Percentiles rank a stretch among this genome's conserved stretches.
phyloP scores from a whole-genome alignment of 345 rosid genomes.

The Litchi chinensis region DNA sequence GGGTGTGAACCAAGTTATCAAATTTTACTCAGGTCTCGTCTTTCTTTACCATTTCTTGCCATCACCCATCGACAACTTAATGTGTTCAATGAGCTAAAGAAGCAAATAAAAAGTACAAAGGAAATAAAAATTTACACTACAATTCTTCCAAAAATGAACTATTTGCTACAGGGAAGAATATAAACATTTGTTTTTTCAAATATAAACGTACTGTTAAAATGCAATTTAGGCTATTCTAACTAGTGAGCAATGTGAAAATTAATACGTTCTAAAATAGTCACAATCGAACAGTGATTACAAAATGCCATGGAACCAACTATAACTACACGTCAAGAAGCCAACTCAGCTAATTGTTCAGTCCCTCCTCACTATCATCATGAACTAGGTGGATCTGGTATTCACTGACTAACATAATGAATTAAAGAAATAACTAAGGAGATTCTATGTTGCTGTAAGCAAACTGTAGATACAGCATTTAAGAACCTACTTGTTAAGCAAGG shows the following conservation, averaged over 20 bases:
- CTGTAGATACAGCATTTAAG: no score
- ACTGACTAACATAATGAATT: no score
- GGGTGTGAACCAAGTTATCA: background rate
- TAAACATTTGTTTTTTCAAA: background rate
- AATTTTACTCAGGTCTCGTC: background rate
- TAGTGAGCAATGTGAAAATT: background rate
- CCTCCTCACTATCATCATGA: no score
- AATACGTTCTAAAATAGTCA: background rate
- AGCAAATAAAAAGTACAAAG: background rate
- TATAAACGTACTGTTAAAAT: background rate
- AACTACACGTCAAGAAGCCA: no score
- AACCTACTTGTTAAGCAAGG: no score
- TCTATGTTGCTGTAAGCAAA: no score
- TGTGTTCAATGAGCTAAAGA: background rate
- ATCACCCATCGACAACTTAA: background rate
- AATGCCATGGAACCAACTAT: no score
- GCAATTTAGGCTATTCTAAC: background rate
- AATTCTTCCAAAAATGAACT: background rate
- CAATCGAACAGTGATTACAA: background rate
- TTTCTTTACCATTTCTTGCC: background rate
- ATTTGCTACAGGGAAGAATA: background rate
- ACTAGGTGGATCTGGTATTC: no score
- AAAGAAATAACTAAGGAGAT: no score
- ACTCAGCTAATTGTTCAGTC: no score
- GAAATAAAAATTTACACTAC: background rate